These are phyloP conservation scores for Peltaster fructicola DNA, from an alignment of 2,329 filamentous ascomycete genomes.

Conservation along the genomic window DNA sequence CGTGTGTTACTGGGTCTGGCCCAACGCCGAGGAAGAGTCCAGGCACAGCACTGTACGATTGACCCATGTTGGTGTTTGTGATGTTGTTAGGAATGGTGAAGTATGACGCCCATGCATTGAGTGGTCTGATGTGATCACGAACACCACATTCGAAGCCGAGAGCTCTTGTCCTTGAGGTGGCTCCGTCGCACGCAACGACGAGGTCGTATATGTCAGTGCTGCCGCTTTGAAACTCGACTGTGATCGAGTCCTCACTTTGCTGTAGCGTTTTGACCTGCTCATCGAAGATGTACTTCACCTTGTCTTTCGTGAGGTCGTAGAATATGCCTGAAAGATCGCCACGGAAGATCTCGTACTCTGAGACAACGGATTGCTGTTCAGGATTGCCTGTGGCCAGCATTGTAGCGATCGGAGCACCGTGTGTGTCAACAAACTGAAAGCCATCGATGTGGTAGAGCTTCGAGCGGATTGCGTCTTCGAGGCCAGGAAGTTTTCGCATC, in stretches of 20 bases:
- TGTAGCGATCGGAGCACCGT: conserved; percentile 14
- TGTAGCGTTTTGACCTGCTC: conserved; percentile 23
- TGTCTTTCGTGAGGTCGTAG: conserved; percentile 21
- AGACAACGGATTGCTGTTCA: conserved; percentile 18
- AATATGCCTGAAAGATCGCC: conserved; percentile 19
- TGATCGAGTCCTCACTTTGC: conserved; percentile 16
- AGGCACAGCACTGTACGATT: conserved; percentile 21
- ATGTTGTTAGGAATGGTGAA: conserved; percentile 25
- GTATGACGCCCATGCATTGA: conserved; percentile 26
- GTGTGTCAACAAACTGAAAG: conserved; percentile 13
- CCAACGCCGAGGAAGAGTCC: conserved; percentile 23
- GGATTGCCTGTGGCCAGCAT: conserved; percentile 17
- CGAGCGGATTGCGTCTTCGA: conserved; percentile 16
- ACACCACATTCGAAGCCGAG: conserved; percentile 25
- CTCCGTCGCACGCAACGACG: conserved; percentile 32
- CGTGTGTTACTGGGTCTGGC: conserved; percentile 17
- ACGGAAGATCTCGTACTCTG: conserved; percentile 22
- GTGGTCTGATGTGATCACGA: conserved; percentile 21
- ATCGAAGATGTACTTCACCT: conserved; percentile 22
- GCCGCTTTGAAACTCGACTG: conserved; percentile 25
- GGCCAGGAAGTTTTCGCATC: conserved; percentile 19
- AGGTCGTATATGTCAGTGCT: conserved; percentile 26
- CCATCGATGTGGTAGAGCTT: conserved; percentile 14
- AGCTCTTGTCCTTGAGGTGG: conserved; percentile 29
- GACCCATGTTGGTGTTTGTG: conserved; percentile 20